phyloP scores from a whole-genome alignment of 306 rosid species.

The Casuarina equisetifolia region DNA sequence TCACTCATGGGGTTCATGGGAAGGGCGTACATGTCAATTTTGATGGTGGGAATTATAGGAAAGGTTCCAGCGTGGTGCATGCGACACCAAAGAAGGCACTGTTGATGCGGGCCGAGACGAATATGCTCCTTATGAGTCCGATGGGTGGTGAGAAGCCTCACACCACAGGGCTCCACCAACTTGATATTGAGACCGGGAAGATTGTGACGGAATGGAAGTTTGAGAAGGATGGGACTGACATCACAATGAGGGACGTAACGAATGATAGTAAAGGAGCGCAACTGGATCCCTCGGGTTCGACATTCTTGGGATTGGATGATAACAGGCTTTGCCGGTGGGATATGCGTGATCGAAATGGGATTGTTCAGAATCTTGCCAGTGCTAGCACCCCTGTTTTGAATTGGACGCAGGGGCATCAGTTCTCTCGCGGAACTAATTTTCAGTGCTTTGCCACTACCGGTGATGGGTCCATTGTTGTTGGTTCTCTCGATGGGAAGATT shows the following conservation, averaged over 20 bases:
- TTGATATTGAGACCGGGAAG: conserved; percentile 90
- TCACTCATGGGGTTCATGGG: conserved; percentile 81
- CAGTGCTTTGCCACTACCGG: conserved; percentile 97
- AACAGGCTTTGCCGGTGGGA: conserved; percentile 99
- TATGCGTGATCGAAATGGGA: conserved; percentile 91
- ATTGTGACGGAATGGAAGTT: conserved; percentile 91
- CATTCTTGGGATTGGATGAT: conserved; percentile 94
- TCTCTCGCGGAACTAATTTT: conserved; percentile 90
- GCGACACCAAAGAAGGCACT: conserved; percentile 83
- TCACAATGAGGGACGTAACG: conserved; percentile 87
- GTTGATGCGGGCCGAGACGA: conserved; percentile 91
- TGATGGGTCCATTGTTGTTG: conserved; percentile 94
- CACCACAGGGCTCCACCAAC: conserved; percentile 77
- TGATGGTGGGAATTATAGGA: conserved; percentile 41
- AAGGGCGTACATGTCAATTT: conserved; percentile 86
- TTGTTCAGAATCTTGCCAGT: conserved; percentile 80
- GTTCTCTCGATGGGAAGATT: conserved; percentile 94
- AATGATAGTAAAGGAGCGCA: conserved; percentile 93
- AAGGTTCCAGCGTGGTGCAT: conserved; percentile 35
- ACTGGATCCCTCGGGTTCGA: conserved; percentile 90
- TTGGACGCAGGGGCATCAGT: conserved; percentile 97
- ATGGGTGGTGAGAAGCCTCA: conserved; percentile 69
- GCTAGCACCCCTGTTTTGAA: conserved; percentile 66
- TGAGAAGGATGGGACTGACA: conserved; percentile 87
- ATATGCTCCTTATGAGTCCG: conserved; percentile 98